Conservation (phyloP, 164 flowering plant genomes). For the Nymphaea colorata region DNA sequence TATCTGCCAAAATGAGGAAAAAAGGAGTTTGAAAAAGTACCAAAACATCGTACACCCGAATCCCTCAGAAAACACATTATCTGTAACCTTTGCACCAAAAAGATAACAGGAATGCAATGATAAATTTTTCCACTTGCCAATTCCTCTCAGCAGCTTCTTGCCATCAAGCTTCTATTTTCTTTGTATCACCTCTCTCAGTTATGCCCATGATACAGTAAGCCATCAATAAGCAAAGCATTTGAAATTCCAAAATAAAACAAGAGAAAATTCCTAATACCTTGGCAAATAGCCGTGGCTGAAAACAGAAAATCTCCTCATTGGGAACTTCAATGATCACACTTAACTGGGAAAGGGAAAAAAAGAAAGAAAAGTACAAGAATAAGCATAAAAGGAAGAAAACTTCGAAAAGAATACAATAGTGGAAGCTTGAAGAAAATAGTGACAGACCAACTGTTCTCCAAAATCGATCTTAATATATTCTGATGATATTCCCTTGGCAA, state of each 20-base stretch:
- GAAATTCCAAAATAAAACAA: background rate
- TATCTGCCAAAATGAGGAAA: no score
- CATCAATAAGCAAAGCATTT: no score
- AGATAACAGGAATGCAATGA: no score
- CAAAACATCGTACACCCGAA: no score
- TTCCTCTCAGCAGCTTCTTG: no score
- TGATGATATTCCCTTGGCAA: slow-evolving; percentile 71
- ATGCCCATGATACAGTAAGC: background rate
- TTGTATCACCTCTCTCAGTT: background rate
- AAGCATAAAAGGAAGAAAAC: background rate
- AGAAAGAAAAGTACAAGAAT: background rate
- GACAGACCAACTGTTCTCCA: slow-evolving; percentile 90
- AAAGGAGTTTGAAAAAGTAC: no score
- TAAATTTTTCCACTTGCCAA: no score
- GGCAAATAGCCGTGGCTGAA: slow-evolving; percentile 83
- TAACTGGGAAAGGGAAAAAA: slow-evolving; percentile 40
- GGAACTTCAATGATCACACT: slow-evolving; percentile 61
- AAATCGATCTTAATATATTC: slow-evolving; percentile 55
- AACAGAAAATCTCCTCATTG: slow-evolving; percentile 56
- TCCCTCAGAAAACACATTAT: no score
- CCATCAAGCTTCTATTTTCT: background rate
- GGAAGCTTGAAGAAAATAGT: background rate
- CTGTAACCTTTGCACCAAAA: no score
- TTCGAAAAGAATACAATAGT: background rate
- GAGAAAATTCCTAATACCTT: slow-evolving; percentile 35